phyloP scores from a whole-genome alignment of 306 rosid species.

The Crataegus laevigata region DNA sequence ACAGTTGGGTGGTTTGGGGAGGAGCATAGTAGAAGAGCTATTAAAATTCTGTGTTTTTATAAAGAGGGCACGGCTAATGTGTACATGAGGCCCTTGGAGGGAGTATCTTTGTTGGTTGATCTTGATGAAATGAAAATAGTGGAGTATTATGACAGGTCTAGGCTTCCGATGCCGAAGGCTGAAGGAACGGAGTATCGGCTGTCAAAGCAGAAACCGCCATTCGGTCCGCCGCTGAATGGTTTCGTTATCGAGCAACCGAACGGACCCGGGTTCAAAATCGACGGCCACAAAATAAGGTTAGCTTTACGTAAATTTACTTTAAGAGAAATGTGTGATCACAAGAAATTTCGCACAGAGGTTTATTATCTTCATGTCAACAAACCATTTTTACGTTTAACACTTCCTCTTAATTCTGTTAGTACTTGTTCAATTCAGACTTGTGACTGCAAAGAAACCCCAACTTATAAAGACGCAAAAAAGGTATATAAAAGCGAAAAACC shows the following conservation, averaged over 20 bases:
- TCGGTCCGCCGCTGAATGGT: constrained; percentile 15
- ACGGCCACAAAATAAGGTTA: constrained; percentile 21
- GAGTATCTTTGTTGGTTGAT: constrained; percentile 21
- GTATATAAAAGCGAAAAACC: too few relatives aligned
- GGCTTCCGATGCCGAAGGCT: constrained; percentile 18
- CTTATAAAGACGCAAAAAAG: too few relatives aligned
- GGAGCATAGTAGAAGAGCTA: constrained; percentile 6
- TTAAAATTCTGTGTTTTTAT: constrained; percentile 16
- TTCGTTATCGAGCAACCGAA: constrained; percentile 5
- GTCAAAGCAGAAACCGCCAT: constrained; percentile 22
- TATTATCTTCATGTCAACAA: too few relatives aligned
- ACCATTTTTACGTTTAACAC: too few relatives aligned
- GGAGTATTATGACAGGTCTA: constrained; percentile 19
- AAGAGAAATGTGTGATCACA: too few relatives aligned
- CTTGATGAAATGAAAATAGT: constrained; percentile 21
- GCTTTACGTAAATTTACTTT: background rate
- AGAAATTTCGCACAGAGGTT: too few relatives aligned
- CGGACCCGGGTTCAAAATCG: constrained; percentile 19
- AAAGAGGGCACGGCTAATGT: constrained; percentile 12
- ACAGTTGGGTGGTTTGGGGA: constrained; percentile 29
- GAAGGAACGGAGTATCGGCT: constrained; percentile 25
- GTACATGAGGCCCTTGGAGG: constrained; percentile 23
- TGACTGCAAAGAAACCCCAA: too few relatives aligned
- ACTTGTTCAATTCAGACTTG: too few relatives aligned
- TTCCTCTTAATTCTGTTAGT: too few relatives aligned